Percentiles rank a stretch among this genome's conserved stretches.
Evolutionary conservation across 495 filamentous ascomycete species (phyloP).

Genomic region (Neurospora tetrasperma): DNA sequence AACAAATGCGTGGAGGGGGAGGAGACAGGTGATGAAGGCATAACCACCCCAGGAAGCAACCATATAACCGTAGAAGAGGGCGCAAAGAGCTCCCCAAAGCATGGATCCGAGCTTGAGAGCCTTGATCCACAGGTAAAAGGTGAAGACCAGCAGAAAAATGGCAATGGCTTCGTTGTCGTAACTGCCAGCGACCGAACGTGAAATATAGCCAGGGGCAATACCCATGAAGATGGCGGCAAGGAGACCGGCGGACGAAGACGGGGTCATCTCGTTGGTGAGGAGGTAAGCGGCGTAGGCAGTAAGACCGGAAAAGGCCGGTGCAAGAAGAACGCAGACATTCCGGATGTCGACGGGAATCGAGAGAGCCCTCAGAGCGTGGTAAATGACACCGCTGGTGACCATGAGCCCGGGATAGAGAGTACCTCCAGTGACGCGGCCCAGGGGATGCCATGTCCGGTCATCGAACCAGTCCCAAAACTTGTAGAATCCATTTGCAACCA

Average conservation of each 20-base stretch:
- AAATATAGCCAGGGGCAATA: slow-evolving; percentile 95
- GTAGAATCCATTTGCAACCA: slow-evolving; percentile 93
- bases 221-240: slow-evolving; percentile 96
- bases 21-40: slow-evolving; percentile 97
- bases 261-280: slow-evolving; percentile 91
- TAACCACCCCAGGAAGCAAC: slow-evolving; percentile 99
- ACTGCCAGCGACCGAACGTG: slow-evolving; percentile 91
- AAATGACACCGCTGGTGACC: slow-evolving; percentile 97
- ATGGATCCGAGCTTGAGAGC: slow-evolving; percentile 90
- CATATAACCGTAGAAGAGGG: slow-evolving; percentile 99
- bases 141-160: slow-evolving; percentile 96
- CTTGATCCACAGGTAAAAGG: slow-evolving; percentile 99
- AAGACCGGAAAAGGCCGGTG: slow-evolving; percentile 89
- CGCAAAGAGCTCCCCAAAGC: slow-evolving; percentile 90
- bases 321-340: slow-evolving; percentile 95
- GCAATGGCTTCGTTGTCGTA: slow-evolving; percentile 99
- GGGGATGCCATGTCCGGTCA: slow-evolving; percentile 99
- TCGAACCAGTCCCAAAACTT: slow-evolving; percentile 99
- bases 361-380: slow-evolving; percentile 84
- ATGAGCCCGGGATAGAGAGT: slow-evolving; percentile 98
- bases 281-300: slow-evolving; percentile 93
- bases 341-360: slow-evolving; percentile 96
- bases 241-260: slow-evolving; percentile 84
- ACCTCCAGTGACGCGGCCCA: slow-evolving; percentile 96
- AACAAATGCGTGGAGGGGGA: slow-evolving; percentile 92